Percentiles rank a stretch among this genome's conserved stretches.
Evolutionary conservation across 805 yeast genomes (phyloP).

Genomic region (Yamadazyma insecticola): DNA sequence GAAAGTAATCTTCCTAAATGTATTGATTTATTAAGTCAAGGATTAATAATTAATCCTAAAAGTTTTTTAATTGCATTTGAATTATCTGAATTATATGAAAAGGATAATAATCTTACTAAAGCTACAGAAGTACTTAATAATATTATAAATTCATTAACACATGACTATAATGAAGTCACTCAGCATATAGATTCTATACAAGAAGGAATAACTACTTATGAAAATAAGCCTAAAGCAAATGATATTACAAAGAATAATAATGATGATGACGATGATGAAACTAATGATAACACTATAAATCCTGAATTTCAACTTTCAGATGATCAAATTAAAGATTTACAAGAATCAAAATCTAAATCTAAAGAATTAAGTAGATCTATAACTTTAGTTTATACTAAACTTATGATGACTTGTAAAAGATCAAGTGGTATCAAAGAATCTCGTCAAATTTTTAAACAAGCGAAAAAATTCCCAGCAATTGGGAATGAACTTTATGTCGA

Average conservation of each 20-base stretch:
- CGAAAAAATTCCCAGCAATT: conserved; percentile 49
- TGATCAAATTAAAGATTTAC: conserved; percentile 18
- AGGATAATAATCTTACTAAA: conserved; percentile 44
- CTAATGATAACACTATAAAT: conserved; percentile 9
- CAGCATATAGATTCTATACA: conserved; percentile 19
- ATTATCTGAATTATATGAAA: conserved; percentile 67
- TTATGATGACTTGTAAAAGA: conserved; percentile 70
- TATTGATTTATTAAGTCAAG: conserved; percentile 48
- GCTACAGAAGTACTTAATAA: conserved; percentile 47
- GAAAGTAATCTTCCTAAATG: neutral
- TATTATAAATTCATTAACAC: conserved; percentile 45
- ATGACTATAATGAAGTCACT: conserved; percentile 26
- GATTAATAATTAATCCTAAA: conserved; percentile 60
- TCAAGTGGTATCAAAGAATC: conserved; percentile 66
- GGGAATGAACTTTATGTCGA: conserved; percentile 78
- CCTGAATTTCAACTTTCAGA: conserved; percentile 11
- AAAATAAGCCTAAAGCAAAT: conserved; percentile 1
- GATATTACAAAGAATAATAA: conserved; percentile 6
- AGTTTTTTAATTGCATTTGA: conserved; percentile 65
- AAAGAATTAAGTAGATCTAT: conserved; percentile 33
- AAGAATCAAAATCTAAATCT: conserved; percentile 16
- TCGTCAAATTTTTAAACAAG: conserved; percentile 63
- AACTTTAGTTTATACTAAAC: conserved; percentile 63
- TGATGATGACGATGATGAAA: conserved; percentile 17
- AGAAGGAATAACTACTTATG: conserved; percentile 6